Conservation (phyloP, 345 rosid species). For the Citrus glauca region DNA sequence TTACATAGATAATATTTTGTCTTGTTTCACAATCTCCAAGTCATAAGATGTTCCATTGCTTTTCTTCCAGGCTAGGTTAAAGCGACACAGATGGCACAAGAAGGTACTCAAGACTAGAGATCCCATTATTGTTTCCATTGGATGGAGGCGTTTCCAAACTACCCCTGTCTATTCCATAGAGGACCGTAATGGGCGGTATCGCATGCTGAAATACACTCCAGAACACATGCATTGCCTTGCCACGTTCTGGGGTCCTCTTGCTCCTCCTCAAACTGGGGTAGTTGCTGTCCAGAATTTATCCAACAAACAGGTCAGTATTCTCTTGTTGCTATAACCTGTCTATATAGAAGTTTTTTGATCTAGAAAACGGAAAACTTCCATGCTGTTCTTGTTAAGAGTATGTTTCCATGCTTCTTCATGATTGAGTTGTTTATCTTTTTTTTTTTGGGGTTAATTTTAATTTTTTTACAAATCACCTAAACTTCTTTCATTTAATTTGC, state of each 20-base stretch:
- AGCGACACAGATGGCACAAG: constrained; percentile 90
- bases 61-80: constrained; percentile 64
- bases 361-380: constrained; percentile 7
- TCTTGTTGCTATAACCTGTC: constrained; percentile 10
- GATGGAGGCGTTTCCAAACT: constrained; percentile 96
- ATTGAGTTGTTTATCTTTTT: background rate
- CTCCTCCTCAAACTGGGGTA: constrained; percentile 86
- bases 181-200: constrained; percentile 81
- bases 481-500: constrained; percentile 21
- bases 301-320: constrained; percentile 59
- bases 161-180: constrained; percentile 80
- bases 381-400: background rate
- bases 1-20: background rate
- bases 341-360: background rate
- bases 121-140: constrained; percentile 84
- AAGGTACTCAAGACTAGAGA: constrained; percentile 86
- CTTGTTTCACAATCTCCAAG: background rate
- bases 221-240: constrained; percentile 97
- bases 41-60: background rate
- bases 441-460: background rate
- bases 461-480: constrained; percentile 9
- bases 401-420: background rate
- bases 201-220: constrained; percentile 95
- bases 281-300: constrained; percentile 83
- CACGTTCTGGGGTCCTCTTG: constrained; percentile 97